These are phyloP conservation scores for Cercospora zeina DNA, from an alignment of 2,329 filamentous ascomycete species.

Conservation along the genomic window DNA sequence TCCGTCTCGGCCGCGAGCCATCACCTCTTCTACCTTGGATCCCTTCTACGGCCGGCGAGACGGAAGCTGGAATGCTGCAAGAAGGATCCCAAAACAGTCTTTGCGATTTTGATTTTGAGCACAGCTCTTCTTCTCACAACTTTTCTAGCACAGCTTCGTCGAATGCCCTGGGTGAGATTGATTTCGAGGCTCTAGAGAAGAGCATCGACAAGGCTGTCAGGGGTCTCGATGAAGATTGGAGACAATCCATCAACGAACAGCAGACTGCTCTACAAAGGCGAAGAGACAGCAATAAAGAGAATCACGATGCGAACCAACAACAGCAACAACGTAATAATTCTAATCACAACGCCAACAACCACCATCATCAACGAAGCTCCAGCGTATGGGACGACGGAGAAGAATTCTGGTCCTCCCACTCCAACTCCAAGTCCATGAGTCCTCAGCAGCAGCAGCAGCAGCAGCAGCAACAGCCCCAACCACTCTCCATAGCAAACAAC, in stretches of 20 bases:
- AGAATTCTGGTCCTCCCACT: constrained; percentile 33
- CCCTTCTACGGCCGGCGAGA: constrained; percentile 17
- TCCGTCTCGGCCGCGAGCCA: constrained; percentile 46
- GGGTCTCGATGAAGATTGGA: constrained; percentile 30
- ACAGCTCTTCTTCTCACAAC: constrained; percentile 20
- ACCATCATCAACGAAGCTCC: constrained; percentile 31
- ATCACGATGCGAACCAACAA: neutral
- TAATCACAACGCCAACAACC: neutral
- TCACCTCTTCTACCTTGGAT: constrained; percentile 39
- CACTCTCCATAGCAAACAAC: neutral
- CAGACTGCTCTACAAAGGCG: neutral
- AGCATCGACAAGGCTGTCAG: constrained; percentile 34
- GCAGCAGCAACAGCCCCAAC: constrained; percentile 5
- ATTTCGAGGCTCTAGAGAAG: constrained; percentile 28
- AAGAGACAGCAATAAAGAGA: constrained; percentile 14
- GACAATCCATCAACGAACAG: neutral
- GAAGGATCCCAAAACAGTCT: constrained; percentile 22
- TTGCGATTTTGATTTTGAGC: constrained; percentile 33
- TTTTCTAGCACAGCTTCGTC: neutral
- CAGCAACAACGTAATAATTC: constrained; percentile 1
- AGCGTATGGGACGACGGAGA: constrained; percentile 43
- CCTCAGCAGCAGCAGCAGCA: neutral
- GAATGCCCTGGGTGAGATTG: constrained; percentile 34
- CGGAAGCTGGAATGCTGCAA: neutral
- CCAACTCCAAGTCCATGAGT: neutral